Evolutionary conservation across 2,329 filamentous ascomycete species (phyloP).

Genomic region (Tetracladium maxilliforme): DNA sequence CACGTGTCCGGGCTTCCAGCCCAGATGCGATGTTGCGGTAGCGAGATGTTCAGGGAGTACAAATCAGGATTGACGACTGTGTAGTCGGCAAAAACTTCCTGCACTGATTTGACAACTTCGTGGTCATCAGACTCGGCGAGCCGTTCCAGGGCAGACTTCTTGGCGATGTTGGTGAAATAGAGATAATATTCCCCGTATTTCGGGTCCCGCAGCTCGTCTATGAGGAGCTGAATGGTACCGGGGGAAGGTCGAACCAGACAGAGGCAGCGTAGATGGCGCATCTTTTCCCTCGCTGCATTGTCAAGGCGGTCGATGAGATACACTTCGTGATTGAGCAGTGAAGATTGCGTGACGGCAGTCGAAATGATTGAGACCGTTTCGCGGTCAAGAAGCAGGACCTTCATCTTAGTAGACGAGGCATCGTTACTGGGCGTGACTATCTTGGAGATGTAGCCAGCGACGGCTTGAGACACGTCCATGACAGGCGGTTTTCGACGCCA

Average conservation of each 20-base stretch:
- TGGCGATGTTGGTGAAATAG: slow-evolving; percentile 95
- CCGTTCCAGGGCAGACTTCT: slow-evolving; percentile 88
- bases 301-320: slow-evolving; percentile 96
- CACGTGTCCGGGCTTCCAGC: slow-evolving; percentile 69
- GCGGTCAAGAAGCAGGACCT: slow-evolving; percentile 84
- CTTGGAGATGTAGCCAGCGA: slow-evolving; percentile 90
- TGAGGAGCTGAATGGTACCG: slow-evolving; percentile 82
- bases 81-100: slow-evolving; percentile 95
- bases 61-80: slow-evolving; percentile 90
- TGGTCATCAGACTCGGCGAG: slow-evolving; percentile 94
- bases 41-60: slow-evolving; percentile 63
- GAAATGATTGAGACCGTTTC: slow-evolving; percentile 93
- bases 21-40: slow-evolving; percentile 68
- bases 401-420: slow-evolving; percentile 77
- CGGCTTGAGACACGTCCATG: slow-evolving; percentile 91
- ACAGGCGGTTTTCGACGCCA: slow-evolving; percentile 10
- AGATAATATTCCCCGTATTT: slow-evolving; percentile 97
- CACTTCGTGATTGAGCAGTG: slow-evolving; percentile 88
- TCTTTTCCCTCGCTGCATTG: slow-evolving; percentile 82
- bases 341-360: slow-evolving; percentile 88
- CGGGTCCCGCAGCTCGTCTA: slow-evolving; percentile 89
- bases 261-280: slow-evolving; percentile 88
- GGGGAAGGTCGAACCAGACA: slow-evolving; percentile 87
- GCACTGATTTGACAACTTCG: slow-evolving; percentile 85
- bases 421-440: slow-evolving; percentile 79